phyloP scores from a whole-genome alignment of 805 yeast species.

The Sugiyamaella mastotermitis region DNA sequence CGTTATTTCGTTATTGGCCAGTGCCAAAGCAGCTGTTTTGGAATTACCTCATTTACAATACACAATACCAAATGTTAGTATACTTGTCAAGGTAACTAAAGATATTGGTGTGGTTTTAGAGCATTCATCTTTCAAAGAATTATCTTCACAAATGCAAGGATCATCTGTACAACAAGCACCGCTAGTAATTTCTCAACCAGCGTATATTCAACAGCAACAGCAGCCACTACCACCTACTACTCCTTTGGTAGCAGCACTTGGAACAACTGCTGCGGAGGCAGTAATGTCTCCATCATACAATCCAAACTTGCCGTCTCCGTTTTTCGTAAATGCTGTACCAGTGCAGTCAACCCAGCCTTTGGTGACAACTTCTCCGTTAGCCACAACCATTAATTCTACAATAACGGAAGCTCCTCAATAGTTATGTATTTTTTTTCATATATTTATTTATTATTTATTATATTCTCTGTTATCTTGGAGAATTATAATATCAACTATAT shows the following conservation, averaged over 20 bases:
- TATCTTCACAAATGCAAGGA: constrained; percentile 8
- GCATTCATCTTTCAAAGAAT: constrained; percentile 39
- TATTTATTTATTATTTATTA: too few relatives aligned
- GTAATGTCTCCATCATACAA: constrained; percentile 22
- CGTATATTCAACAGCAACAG: constrained; percentile 3
- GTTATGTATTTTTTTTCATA: too few relatives aligned
- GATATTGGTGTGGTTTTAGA: constrained; percentile 87
- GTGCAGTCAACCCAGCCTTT: too few relatives aligned
- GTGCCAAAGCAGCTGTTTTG: constrained; percentile 74
- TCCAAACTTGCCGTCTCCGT: constrained; percentile 12
- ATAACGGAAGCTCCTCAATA: too few relatives aligned
- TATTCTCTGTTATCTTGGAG: too few relatives aligned
- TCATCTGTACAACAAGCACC: constrained; percentile 8
- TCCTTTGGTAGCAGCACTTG: constrained; percentile 35
- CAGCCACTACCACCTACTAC: constrained; percentile 29
- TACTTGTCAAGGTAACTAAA: constrained; percentile 80
- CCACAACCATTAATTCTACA: too few relatives aligned
- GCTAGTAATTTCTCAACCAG: constrained; percentile 2
- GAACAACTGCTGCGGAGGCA: constrained; percentile 36
- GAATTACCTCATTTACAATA: constrained; percentile 78
- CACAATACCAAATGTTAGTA: constrained; percentile 71
- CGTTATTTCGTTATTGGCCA: constrained; percentile 74
- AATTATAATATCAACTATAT: too few relatives aligned
- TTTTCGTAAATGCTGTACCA: too few relatives aligned
- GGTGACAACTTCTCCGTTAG: too few relatives aligned